Evolutionary conservation across 805 yeast genomes (phyloP).

Genomic region (Starmerella apicola): DNA sequence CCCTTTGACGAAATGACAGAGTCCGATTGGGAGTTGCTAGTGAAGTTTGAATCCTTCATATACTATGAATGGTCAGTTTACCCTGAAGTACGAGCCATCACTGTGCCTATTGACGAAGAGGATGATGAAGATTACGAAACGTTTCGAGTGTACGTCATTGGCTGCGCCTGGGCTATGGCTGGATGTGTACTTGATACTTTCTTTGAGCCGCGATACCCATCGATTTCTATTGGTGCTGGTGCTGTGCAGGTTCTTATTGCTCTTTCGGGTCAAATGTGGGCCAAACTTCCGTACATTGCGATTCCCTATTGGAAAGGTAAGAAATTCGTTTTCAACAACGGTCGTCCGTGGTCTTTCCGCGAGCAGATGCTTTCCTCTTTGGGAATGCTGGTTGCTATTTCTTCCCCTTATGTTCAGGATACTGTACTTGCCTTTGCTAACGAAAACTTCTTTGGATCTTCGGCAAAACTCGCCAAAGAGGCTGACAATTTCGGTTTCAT

Average conservation of each 20-base stretch:
- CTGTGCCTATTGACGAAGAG: slow-evolving; percentile 41
- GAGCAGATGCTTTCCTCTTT: slow-evolving; percentile 34
- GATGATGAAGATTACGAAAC: slow-evolving; percentile 34
- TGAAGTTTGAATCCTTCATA: slow-evolving; percentile 34
- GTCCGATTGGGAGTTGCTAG: slow-evolving; percentile 18
- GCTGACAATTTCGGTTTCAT: slow-evolving; percentile 39
- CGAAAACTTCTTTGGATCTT: slow-evolving; percentile 18
- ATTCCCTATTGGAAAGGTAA: slow-evolving; percentile 4
- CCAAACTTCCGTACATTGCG: slow-evolving; percentile 10
- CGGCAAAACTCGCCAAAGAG: slow-evolving; percentile 14
- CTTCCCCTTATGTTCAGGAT: slow-evolving; percentile 20
- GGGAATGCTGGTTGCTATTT: slow-evolving; percentile 18
- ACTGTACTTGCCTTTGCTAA: slow-evolving; percentile 27
- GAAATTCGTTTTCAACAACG: slow-evolving; percentile 36
- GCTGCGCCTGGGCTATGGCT: slow-evolving; percentile 38
- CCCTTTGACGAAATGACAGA: slow-evolving; percentile 8
- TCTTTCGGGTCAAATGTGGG: slow-evolving; percentile 42
- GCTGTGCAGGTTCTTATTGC: slow-evolving; percentile 49
- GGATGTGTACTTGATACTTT: slow-evolving; percentile 47
- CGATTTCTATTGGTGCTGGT: slow-evolving; percentile 36
- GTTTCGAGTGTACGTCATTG: slow-evolving; percentile 39
- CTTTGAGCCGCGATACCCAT: slow-evolving; percentile 47
- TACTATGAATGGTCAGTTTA: slow-evolving; percentile 39
- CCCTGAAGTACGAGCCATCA: slow-evolving; percentile 49
- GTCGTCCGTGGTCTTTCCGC: slow-evolving; percentile 30